A percentile compares a stretch with the other conserved stretches of the same genome.
These are phyloP conservation scores for Berberis thunbergii DNA, from an alignment of 164 flowering plant genomes.

Conservation along the genomic window DNA sequence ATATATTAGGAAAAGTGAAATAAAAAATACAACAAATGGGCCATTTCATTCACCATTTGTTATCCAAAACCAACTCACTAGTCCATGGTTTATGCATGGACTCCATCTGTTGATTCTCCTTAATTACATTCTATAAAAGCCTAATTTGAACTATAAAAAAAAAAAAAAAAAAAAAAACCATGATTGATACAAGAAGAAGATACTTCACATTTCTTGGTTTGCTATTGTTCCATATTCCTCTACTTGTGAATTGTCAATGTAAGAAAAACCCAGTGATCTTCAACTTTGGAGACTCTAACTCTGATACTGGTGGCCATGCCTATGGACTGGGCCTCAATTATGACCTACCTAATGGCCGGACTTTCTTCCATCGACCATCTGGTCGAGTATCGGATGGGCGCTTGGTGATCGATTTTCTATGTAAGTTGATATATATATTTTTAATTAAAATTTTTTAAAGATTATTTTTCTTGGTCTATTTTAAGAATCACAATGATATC, in stretches of 20 bases:
- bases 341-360: constrained; percentile 28
- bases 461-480: neutral
- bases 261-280: constrained; percentile 19
- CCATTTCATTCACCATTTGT: too few relatives aligned
- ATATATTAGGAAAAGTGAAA: too few relatives aligned
- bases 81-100: too few relatives aligned
- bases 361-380: constrained; percentile 27
- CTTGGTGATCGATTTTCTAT: constrained; percentile 13
- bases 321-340: constrained; percentile 26
- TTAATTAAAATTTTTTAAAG: neutral
- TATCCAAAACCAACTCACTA: too few relatives aligned
- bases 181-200: too few relatives aligned
- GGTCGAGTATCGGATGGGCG: constrained; percentile 42
- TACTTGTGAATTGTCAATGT: constrained; percentile 6
- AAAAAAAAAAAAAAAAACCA: too few relatives aligned
- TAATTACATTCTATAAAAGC: too few relatives aligned
- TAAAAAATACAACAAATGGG: too few relatives aligned
- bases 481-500: neutral
- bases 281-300: constrained; percentile 46
- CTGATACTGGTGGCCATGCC: constrained; percentile 38
- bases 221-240: neutral
- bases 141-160: too few relatives aligned
- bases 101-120: too few relatives aligned
- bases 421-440: constrained; percentile 9
- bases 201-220: too few relatives aligned